phyloP scores from a whole-genome alignment of 2,329 filamentous ascomycete genomes.

The Clonostachys byssicola region DNA sequence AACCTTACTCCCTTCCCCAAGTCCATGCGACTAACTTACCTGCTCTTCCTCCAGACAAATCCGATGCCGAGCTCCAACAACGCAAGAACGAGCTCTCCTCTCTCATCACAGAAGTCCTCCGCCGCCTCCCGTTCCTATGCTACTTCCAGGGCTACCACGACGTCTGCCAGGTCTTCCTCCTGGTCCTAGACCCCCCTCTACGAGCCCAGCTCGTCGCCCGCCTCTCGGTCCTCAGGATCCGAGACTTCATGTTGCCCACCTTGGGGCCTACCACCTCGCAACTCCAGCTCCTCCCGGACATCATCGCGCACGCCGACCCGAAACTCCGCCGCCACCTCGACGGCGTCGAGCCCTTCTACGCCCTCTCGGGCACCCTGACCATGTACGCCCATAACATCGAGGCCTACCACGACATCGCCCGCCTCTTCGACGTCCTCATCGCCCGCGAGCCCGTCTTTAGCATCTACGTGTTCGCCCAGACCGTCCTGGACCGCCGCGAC shows the following conservation, averaged over 20 bases:
- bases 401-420: slow-evolving; percentile 80
- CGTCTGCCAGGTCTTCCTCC: slow-evolving; percentile 90
- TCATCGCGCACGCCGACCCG: slow-evolving; percentile 70
- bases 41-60: slow-evolving; percentile 48
- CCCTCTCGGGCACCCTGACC: slow-evolving; percentile 86
- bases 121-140: slow-evolving; percentile 76
- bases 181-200: slow-evolving; percentile 67
- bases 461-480: slow-evolving; percentile 88
- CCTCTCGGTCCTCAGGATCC: slow-evolving; percentile 85
- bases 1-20: background rate
- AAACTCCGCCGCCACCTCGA: slow-evolving; percentile 72
- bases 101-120: slow-evolving; percentile 77
- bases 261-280: slow-evolving; percentile 78
- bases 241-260: slow-evolving; percentile 95
- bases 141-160: slow-evolving; percentile 99
- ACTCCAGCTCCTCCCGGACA: slow-evolving; percentile 80
- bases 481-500: slow-evolving; percentile 73
- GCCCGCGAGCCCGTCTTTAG: slow-evolving; percentile 83
- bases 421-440: slow-evolving; percentile 88
- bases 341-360: slow-evolving; percentile 82
- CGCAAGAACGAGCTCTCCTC: slow-evolving; percentile 75
- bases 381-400: slow-evolving; percentile 97
- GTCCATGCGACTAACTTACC: background rate
- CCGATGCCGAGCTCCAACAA: slow-evolving; percentile 61
- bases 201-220: slow-evolving; percentile 66